Evolutionary conservation across 306 rosid genomes (phyloP).

Genomic region (Medicago arabica): DNA sequence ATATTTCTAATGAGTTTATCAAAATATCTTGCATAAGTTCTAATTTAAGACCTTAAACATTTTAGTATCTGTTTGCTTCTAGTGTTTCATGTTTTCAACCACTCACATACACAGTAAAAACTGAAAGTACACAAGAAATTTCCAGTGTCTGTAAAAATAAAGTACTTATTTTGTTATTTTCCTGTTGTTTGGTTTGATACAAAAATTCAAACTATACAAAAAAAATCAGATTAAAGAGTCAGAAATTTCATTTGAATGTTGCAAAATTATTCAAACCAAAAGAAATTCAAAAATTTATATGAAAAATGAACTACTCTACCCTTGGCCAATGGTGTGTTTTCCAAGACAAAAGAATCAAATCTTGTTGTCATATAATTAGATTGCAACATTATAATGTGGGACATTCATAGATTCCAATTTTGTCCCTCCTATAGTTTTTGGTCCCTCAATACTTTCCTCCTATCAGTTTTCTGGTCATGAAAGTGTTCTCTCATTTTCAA

Average conservation of each 20-base stretch:
- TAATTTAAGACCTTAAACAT: neutral
- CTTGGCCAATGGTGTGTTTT: slow-evolving; percentile 37
- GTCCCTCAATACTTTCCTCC: slow-evolving; percentile 37
- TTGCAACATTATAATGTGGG: slow-evolving; percentile 57
- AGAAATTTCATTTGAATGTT: slow-evolving; percentile 13
- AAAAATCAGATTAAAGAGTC: neutral
- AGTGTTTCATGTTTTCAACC: neutral
- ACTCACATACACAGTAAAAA: neutral
- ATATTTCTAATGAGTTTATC: neutral
- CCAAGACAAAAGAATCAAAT: slow-evolving; percentile 50
- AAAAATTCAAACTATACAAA: slow-evolving; percentile 19
- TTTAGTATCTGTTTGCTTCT: neutral
- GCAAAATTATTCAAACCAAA: slow-evolving; percentile 24
- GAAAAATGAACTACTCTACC: slow-evolving; percentile 2
- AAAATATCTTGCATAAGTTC: neutral
- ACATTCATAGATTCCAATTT: slow-evolving; percentile 38
- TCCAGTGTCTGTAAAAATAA: slow-evolving; percentile 1
- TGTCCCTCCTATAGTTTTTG: slow-evolving; percentile 51
- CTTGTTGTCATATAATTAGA: slow-evolving; percentile 48
- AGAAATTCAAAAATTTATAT: neutral
- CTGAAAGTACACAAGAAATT: slow-evolving; percentile 20
- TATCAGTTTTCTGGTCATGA: slow-evolving; percentile 30
- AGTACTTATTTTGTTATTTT: slow-evolving; percentile 5
- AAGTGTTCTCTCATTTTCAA: slow-evolving; percentile 25
- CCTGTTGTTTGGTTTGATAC: neutral